Base-by-base conservation (phyloP, 257 asterid species). In the Osmanthus fragrans region DNA sequence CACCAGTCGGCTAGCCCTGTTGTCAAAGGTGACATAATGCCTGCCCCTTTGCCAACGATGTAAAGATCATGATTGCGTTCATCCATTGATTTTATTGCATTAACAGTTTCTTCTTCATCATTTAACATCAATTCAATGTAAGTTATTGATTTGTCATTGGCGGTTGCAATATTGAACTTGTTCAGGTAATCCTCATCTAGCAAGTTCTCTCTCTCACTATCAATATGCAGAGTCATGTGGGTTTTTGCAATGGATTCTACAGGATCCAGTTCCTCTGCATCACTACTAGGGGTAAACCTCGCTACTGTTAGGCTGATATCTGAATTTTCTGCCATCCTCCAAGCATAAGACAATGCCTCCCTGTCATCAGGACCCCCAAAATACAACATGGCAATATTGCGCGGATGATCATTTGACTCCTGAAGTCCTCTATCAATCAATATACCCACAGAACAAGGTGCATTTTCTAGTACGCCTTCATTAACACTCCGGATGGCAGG, bases 361-460 rank as follows among this genome's bases (percentile, higher is more conserved):
- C 97, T 86, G 47, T 94, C 97, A 64, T 94, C 98, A 0, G 96
- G 88, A 16, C 98, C 98, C 0, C 98, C 97, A 5, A 94, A 94
- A 77, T 73, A 94, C 2, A 94, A 69, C 77, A 91, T 77, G 2
- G 84, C 88, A 10, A 94, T 79, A 58, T 86, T 88, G n/a, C 76
- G 76, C 3, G 93, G 88, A 2, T 76, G 83, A 56, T 86, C 85
- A 0, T 82, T 82, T 0, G 83, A 19, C 67, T 86, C 91, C 0
- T 84, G 73, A 23, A 66, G 73, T 15, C 97, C 97, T 39, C 94
- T 84, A 60, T 90, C 94, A 2, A 92, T 76, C 39, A 95, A 80
- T 65, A 95, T 86, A 36, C 98, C 99, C 4, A 95, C 97, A 0
- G 98, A 90, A 84, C 99, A 95, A 7, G 98, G 94, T 1, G 99